Conservation (phyloP, 495 filamentous ascomycete species). For the Penicillium desertorum region DNA sequence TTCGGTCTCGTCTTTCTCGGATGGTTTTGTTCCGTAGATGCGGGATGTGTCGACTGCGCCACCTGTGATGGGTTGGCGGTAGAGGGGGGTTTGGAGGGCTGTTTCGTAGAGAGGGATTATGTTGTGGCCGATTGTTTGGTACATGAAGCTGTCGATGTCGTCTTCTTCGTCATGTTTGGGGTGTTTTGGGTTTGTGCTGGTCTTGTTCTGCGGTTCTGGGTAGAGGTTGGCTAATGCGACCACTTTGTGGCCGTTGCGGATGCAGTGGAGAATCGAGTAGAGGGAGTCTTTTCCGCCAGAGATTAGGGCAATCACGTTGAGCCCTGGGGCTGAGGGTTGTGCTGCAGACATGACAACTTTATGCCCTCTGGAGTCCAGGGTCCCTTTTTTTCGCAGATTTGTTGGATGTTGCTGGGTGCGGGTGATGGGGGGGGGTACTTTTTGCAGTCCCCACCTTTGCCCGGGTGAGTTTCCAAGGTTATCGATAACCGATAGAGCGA, state of each 20-base stretch:
- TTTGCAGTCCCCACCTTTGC: constrained; percentile 10
- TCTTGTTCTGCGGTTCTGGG: constrained; percentile 40
- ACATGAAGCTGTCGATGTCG: constrained; percentile 97
- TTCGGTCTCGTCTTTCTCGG: constrained; percentile 76
- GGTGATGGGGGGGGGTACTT: constrained; percentile 10
- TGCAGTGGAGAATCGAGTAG: constrained; percentile 87
- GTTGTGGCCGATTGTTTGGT: constrained; percentile 91
- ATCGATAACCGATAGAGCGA: constrained; percentile 11
- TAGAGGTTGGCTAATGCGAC: constrained; percentile 88
- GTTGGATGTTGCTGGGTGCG: constrained; percentile 1
- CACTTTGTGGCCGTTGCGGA: constrained; percentile 79
- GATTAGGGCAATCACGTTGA: constrained; percentile 87
- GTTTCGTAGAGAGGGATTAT: constrained; percentile 81
- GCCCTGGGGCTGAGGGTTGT: constrained; percentile 20
- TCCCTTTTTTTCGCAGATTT: constrained; percentile 3
- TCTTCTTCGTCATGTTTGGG: constrained; percentile 43
- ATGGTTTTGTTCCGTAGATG: constrained; percentile 28
- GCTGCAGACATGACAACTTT: constrained; percentile 8
- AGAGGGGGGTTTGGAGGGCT: constrained; percentile 76
- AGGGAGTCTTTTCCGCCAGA: constrained; percentile 98
- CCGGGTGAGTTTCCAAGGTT: background rate
- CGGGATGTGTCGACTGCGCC: constrained; percentile 57
- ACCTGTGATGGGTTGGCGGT: constrained; percentile 71
- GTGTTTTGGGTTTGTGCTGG: background rate
- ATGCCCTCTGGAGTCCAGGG: background rate